Conservation (phyloP, 75 land plant genomes). For the Pinus albicaulis region DNA sequence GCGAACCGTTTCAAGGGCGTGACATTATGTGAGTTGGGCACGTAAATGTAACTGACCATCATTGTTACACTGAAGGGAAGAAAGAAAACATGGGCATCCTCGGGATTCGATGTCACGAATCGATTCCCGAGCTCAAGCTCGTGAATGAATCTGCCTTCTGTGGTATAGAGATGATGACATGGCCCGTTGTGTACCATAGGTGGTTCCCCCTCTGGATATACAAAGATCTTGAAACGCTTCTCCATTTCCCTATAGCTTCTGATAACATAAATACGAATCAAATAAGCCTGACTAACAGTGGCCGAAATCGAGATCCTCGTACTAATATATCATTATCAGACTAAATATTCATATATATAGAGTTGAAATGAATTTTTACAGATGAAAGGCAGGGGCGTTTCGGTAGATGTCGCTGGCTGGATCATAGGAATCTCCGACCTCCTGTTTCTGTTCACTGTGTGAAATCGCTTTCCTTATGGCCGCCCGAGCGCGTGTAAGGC, state of each 20-base stretch:
- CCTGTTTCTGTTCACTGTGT: no score
- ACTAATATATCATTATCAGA: no score
- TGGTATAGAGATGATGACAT: slow-evolving; percentile 75
- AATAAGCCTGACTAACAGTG: neutral
- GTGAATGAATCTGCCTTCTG: slow-evolving; percentile 81
- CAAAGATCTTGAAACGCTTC: slow-evolving; percentile 64
- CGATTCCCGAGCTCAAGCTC: slow-evolving; percentile 50
- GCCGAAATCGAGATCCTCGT: no score
- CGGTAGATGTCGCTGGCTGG: slow-evolving; percentile 56
- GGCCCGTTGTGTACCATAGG: slow-evolving; percentile 88
- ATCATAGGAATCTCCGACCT: neutral
- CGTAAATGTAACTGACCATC: slow-evolving; percentile 58
- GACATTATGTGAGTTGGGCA: slow-evolving; percentile 17
- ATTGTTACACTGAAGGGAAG: slow-evolving; percentile 77
- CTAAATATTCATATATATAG: neutral
- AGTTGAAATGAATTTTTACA: slow-evolving; percentile 16
- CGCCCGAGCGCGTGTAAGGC: no score
- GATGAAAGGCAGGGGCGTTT: slow-evolving; percentile 51
- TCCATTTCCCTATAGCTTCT: slow-evolving; percentile 97
- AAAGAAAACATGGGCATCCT: slow-evolving; percentile 66
- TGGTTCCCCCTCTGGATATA: slow-evolving; percentile 76
- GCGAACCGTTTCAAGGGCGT: slow-evolving; percentile 26
- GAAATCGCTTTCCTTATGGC: no score
- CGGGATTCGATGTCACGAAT: slow-evolving; percentile 62
- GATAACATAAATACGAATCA: neutral